A percentile compares a stretch with the other conserved stretches of the same genome.
phyloP scores from a whole-genome alignment of 179 eudicot species.

The Pouteria campechiana region DNA sequence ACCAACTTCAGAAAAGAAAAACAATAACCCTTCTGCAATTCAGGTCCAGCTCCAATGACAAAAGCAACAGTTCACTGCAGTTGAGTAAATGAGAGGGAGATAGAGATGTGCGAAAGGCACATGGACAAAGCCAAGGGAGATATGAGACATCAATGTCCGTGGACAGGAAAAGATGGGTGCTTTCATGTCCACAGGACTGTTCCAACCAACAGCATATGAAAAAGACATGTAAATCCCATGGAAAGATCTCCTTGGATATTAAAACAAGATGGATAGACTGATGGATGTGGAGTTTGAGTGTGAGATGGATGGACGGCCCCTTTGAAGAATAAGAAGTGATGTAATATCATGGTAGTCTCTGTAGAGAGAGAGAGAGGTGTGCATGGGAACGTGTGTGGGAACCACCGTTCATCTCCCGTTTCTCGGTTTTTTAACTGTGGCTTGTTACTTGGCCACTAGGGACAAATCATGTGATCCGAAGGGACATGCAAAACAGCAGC shows the following conservation, averaged over 20 bases:
- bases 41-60: too few species aligned
- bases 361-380: constrained; percentile 6
- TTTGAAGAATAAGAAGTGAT: constrained; percentile 26
- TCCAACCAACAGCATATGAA: constrained; percentile 44
- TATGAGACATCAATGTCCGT: constrained; percentile 42
- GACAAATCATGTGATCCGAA: too few species aligned
- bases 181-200: constrained; percentile 87
- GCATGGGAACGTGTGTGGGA: neutral
- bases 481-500: too few species aligned
- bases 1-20: too few species aligned
- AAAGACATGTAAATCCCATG: constrained; percentile 1
- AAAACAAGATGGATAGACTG: too few species aligned
- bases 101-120: neutral
- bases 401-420: too few species aligned
- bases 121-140: constrained; percentile 26
- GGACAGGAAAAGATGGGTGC: constrained; percentile 97
- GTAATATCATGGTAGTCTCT: constrained; percentile 24
- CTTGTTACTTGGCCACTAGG: too few species aligned
- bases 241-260: too few species aligned
- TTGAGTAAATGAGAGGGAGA: constrained; percentile 2
- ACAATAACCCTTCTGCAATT: too few species aligned
- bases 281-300: too few species aligned
- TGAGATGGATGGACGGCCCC: too few species aligned
- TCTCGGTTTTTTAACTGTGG: too few species aligned
- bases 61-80: neutral